Percentiles rank a stretch among this genome's conserved stretches.
These are phyloP conservation scores for Euptelea pleiosperma DNA, from an alignment of 164 flowering plant genomes.

Conservation along the genomic window DNA sequence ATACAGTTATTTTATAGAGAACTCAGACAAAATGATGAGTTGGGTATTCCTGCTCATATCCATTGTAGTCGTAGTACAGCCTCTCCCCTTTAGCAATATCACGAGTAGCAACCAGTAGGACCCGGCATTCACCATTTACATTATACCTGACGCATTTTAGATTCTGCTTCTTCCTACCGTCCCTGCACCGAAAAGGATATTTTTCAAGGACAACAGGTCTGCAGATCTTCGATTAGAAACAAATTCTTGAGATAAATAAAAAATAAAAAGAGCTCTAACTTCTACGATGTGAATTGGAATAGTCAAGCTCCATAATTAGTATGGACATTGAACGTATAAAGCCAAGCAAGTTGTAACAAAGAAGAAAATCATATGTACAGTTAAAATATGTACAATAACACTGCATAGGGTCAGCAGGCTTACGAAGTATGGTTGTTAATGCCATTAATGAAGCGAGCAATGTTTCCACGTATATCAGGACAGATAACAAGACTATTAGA, in stretches of 20 bases:
- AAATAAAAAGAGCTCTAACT: too few relatives aligned
- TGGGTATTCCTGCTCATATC: constrained; percentile 75
- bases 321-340: too few relatives aligned
- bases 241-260: constrained; percentile 1
- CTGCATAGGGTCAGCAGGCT: constrained; percentile 23
- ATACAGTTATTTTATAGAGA: too few relatives aligned
- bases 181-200: constrained; percentile 47
- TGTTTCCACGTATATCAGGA: constrained; percentile 70
- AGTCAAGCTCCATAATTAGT: too few relatives aligned
- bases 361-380: neutral
- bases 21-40: constrained; percentile 60
- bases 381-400: neutral
- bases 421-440: constrained; percentile 72
- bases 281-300: too few relatives aligned
- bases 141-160: constrained; percentile 66
- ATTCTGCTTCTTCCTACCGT: constrained; percentile 70
- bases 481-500: constrained; percentile 64
- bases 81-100: constrained; percentile 72
- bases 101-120: constrained; percentile 65
- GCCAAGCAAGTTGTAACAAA: too few relatives aligned
- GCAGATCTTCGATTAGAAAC: too few relatives aligned
- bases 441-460: constrained; percentile 75
- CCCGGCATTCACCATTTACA: constrained; percentile 64
- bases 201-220: constrained; percentile 12
- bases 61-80: constrained; percentile 75